Base-by-base conservation (phyloP, 257 asterid species). In the Rehmannia glutinosa region DNA sequence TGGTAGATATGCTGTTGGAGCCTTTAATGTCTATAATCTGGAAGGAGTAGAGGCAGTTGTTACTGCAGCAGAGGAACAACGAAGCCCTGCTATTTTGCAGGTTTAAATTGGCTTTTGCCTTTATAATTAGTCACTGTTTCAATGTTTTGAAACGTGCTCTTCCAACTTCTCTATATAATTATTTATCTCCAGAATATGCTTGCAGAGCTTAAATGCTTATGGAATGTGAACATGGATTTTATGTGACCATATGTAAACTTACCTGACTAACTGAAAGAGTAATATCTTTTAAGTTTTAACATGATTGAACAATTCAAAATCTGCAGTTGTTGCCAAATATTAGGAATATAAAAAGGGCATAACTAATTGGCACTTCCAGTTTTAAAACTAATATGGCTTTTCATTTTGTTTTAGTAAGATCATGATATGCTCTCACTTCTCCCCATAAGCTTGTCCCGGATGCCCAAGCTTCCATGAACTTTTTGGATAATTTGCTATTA, bases 11-110 rank as follows among this genome's bases (percentile, higher is more conserved):
- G 99, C 96, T 71, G 74, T 93, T 74, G 99, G 96, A 66, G 95
- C 99, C 64, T 93, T 93, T 73, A 93, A 93, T 25, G 85, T 93
- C 53, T 93, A 93, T 73, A 93, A 93, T 66, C 82, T 93, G 76
- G 99, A 93, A 85, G 99, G 99, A 69, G 78, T 93, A 69, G 84
- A 84, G 77, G 96, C 96, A 78, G 99, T 93, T 76, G 89, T 93
- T 74, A 78, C 97, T 78, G 97, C 97, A 41, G 99, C 97, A 17
- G 97, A 93, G 82, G 92, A 85, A 66, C 84, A 83, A 76, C 71
- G 55, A 38, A 93, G 99, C 76, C 97, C 97, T 54, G 97, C 99
- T 74, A 93, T 93, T 70, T 81, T 93, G 78, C 99, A 93, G 99
- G 99, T 93, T 69, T 53, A 19, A 70, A 70, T 64, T 60, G 60